Base-by-base conservation (phyloP, 108 stramenopile species). In the Skeletonema potamos region DNA sequence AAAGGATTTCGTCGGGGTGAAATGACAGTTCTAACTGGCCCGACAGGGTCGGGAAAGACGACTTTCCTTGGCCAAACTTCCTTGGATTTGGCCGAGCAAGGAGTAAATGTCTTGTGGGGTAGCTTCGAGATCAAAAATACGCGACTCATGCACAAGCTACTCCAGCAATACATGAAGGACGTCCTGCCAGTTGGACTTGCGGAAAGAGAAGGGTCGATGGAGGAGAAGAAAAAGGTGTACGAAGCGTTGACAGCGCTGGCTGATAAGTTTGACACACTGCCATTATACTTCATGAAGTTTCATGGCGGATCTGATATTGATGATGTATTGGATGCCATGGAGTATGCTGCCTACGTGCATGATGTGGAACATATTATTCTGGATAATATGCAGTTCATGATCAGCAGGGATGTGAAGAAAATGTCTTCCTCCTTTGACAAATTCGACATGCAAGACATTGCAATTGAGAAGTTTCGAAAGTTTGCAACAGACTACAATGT, bases 361-460 rank as follows among this genome's bases (percentile, higher is more conserved):
- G 96, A 95, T 66, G 92, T 96, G 18, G 79, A 92, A 68, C 97
- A 97, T 66, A 87, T 99, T 10, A 91, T 97, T 61, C 67, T 97
- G 32, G 99, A 99, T 79, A 99, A 99, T 79, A 86, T 99, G 88
- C 99, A 99, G 78, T 98, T 99, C 72, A 98, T 99, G 98, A 94
- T 97, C 34, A 78, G 81, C n/a, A 68, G 91, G 33, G 58, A 84
- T 20, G n/a, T 58, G 5, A 79, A 68, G 48, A 68, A 64, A 1
- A 51, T 58, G n/a, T 73, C 76, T 26, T 74, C 68, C 5, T 63
- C 69, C 4, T 91, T 77, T 55, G 91, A 89, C 66, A 97, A 93
- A 75, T 96, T 96, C 71, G 95, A 96, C 44, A 81, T 86, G 46
- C 96, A 98, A 86, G 99, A 99, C 66, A 34, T 86, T 26, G 98